A percentile compares a stretch with the other conserved stretches of the same genome.
phyloP scores from a whole-genome alignment of 495 filamentous ascomycete genomes.

The Hyaloscypha hepaticicola region DNA sequence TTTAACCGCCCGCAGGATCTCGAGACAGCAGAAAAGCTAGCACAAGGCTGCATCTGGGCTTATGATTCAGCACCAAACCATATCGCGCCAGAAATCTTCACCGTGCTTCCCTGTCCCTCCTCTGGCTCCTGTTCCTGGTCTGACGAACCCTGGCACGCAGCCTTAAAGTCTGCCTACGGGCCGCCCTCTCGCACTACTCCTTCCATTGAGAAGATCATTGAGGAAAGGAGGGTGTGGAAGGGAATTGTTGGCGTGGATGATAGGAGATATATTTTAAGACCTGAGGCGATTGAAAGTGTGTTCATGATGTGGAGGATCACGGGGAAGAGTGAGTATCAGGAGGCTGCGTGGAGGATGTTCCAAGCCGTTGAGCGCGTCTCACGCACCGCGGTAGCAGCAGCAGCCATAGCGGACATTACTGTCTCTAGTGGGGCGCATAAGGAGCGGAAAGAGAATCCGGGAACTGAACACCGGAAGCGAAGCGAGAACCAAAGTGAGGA shows the following conservation, averaged over 20 bases:
- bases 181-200: not conserved
- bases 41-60: conserved; percentile 84
- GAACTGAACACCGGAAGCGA: not conserved
- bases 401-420: conserved; percentile 44
- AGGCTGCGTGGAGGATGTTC: conserved; percentile 65
- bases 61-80: conserved; percentile 66
- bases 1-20: conserved; percentile 69
- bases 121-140: conserved; percentile 23
- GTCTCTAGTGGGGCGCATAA: conserved; percentile 34
- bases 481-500: too few relatives aligned
- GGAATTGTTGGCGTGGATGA: conserved; percentile 62
- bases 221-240: conserved; percentile 47
- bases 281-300: conserved; percentile 64
- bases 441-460: not conserved
- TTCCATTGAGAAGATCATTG: conserved; percentile 37
- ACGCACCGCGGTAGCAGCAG: conserved; percentile 45
- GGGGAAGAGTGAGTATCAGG: conserved; percentile 49
- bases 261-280: conserved; percentile 63
- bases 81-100: conserved; percentile 76
- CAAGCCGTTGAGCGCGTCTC: conserved; percentile 43
- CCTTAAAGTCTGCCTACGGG: not conserved
- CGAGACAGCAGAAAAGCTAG: conserved; percentile 69
- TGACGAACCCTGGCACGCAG: conserved; percentile 23
- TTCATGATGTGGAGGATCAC: conserved; percentile 63
- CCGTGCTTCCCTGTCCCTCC: conserved; percentile 31